Evolutionary conservation across 2,329 filamentous ascomycete species (phyloP), one percentile per base, ranked within the genome.

Genomic region (Didymellaceae sp.): DNA sequence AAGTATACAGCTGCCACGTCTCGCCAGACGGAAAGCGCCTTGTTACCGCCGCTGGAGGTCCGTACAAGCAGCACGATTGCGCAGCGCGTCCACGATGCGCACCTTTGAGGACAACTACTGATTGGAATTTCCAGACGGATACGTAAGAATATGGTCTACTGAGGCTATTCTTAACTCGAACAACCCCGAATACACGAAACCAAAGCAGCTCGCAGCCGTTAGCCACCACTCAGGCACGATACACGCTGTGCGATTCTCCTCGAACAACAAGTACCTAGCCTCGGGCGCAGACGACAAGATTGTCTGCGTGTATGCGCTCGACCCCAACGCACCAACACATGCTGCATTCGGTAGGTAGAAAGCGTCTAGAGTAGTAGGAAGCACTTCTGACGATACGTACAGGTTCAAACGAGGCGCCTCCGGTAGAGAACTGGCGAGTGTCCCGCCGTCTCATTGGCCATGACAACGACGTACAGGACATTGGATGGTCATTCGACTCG

Each of bases 251-350:
- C 89, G 95, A 61, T 99, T 97, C 78, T 97, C 94, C 8, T 88
- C 91, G 21, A 97, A 96, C 69, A 90, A 91, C 49, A 91, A 91
- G 71, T 99, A 97, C 72, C 84, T 99, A 43, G 95, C 95, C 25
- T 97, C 93, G 9, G 94, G 94, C 50, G 95, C 95, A 65, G 94
- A 99, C 75, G 94, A 99, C 78, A 97, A 97, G 80, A 93, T 99
- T 69, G 95, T 99, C 59, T 97, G 94, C 75, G 91, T 99, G 60
- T 99, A 99, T 75, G 87, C 90, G 56, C 83, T 97, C 45, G 91
- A 97, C 74, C 84, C 88, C 49, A 90, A 87, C 67, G 86, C 90
- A 18, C 89, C 92, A 3, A 81, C 89, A 21, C 84, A 89, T 65
- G 82, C 88, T 43, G 84, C 89, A 8, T 96, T 96, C 73, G 91